Evolutionary conservation across 768 basidiomycete genomes (phyloP), one percentile per base, ranked within the genome.

Genomic region (Mycena albidolilacea): DNA sequence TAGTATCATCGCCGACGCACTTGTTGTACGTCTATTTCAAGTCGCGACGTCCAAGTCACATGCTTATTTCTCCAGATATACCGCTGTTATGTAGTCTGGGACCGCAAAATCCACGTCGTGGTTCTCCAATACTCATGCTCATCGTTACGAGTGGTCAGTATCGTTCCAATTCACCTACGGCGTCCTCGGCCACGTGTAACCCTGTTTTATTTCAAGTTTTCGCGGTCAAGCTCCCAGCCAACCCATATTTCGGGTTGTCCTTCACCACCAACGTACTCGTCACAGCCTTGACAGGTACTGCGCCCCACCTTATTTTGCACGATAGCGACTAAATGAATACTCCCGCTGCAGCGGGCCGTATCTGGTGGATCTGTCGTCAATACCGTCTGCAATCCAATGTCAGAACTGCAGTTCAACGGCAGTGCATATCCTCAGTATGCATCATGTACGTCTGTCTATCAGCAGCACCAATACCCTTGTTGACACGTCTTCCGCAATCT

Each of bases 61-160:
- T 23, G 9, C 17, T 54, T 50, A 10, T 30, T 21, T 39, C 14
- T 17, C 57, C 63, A 82, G 81, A 82, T 81, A 65, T 81, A 82
- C 64, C 82, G 82, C 62, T 82, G 82, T 73, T 78, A 80, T 70
- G 46, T 77, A 19, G 72, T 81, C 14, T 82, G 82, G 82, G 79
- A 79, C 66, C 75, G 76, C 64, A 80, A 79, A 64, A 77, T 79
- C 60, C 76, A 78, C 30, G 70, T 81, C 63, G 76, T 82, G 57
- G 57, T 80, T 59, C 55, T 80, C 6, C 81, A 6, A 75, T 77
- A 46, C 68, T 80, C 17, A 43, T 80, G 50, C 72, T 81, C 30
- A 38, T 81, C 41, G 73, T 74, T 61, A 79, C 80, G 44, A 75
- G 78, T 48, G 77, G 82, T 81, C 68, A 71, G 71, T 73, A 30